Percentiles rank a stretch among this genome's conserved stretches.
phyloP scores from a whole-genome alignment of 495 filamentous ascomycete species.

The Lasiosphaeris hirsuta region DNA sequence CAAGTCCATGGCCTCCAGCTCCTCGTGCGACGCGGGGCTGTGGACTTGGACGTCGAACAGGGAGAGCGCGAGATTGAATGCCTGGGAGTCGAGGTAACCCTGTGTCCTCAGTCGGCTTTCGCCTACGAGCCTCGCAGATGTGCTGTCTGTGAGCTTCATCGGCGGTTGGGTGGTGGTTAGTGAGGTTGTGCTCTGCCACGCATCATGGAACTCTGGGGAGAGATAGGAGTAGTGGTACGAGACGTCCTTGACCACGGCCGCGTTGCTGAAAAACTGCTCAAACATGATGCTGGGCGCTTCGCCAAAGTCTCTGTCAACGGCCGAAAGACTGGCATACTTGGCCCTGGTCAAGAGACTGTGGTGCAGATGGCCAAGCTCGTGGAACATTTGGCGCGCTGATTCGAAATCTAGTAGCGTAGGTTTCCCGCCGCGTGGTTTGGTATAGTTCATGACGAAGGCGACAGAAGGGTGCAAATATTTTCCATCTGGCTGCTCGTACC shows the following conservation, averaged over 20 bases:
- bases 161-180: not conserved
- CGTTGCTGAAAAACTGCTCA: not conserved
- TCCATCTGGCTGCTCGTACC: not conserved
- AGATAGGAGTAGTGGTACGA: conserved; percentile 1
- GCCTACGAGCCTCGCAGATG: not conserved
- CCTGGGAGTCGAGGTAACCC: not conserved
- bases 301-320: not conserved
- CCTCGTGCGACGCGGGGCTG: not conserved
- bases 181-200: not conserved
- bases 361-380: conserved; percentile 3
- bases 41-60: not conserved
- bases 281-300: conserved; percentile 2
- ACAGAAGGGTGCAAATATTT: not conserved
- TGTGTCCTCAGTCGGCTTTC: not conserved
- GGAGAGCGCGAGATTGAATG: not conserved
- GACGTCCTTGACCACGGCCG: not conserved
- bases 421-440: not conserved
- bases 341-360: not conserved
- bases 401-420: not conserved
- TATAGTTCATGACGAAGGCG: conserved; percentile 4
- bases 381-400: not conserved
- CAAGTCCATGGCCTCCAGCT: not conserved
- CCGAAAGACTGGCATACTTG: not conserved
- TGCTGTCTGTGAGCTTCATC: not conserved
- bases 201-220: not conserved